Conservation (phyloP, 2,329 filamentous ascomycete genomes). For the Alternaria hordeiaustralica region DNA sequence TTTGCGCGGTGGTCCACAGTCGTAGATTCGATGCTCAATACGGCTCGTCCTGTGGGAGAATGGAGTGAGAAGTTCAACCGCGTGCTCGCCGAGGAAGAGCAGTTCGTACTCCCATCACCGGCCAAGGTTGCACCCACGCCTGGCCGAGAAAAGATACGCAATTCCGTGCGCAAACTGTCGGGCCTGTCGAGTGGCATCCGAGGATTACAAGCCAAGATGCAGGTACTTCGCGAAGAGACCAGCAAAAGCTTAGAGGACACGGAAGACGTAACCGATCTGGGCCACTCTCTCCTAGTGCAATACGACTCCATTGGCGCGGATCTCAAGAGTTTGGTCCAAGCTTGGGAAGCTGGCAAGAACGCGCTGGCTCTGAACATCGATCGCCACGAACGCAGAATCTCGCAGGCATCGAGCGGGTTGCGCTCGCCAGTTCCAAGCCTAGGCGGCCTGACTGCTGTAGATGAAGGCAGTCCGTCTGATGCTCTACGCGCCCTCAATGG, state of each 20-base stretch:
- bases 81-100: slow-evolving; percentile 80
- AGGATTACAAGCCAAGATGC: slow-evolving; percentile 91
- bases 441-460: slow-evolving; percentile 66
- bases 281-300: slow-evolving; percentile 79
- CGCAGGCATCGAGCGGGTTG: slow-evolving; percentile 57
- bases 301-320: slow-evolving; percentile 95
- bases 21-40: slow-evolving; percentile 72
- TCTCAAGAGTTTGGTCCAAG: slow-evolving; percentile 65
- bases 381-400: slow-evolving; percentile 70
- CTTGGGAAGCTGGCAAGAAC: slow-evolving; percentile 71
- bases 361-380: slow-evolving; percentile 82
- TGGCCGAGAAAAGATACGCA: slow-evolving; percentile 81
- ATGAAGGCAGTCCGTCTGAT: slow-evolving; percentile 64
- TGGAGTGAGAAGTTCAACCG: slow-evolving; percentile 71
- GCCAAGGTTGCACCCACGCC: slow-evolving; percentile 70
- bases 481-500: slow-evolving; percentile 82
- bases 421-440: slow-evolving; percentile 62
- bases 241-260: slow-evolving; percentile 78
- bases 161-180: slow-evolving; percentile 86
- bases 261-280: slow-evolving; percentile 72
- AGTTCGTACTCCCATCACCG: slow-evolving; percentile 58
- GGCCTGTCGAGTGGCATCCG: slow-evolving; percentile 89
- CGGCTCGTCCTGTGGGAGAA: slow-evolving; percentile 67
- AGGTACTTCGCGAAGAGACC: slow-evolving; percentile 88
- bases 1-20: slow-evolving; percentile 79